Conservation (phyloP, 805 yeast genomes). For the Pichia cabralensis region DNA sequence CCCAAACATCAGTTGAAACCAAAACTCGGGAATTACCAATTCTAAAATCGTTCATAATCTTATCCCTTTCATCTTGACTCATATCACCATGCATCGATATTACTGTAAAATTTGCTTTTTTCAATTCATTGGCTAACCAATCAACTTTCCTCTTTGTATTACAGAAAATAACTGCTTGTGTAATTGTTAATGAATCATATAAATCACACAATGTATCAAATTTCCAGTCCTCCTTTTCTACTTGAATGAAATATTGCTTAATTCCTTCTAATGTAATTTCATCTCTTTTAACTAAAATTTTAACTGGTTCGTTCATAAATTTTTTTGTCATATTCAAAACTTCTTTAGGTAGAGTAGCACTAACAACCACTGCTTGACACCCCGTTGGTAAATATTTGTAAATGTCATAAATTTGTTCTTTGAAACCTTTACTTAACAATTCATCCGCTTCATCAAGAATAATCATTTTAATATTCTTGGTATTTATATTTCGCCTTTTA, state of each 20-base stretch:
- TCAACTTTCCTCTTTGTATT: constrained; percentile 93
- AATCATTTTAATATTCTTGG: constrained; percentile 84
- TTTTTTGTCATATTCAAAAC: constrained; percentile 85
- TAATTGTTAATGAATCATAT: constrained; percentile 89
- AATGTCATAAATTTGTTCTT: constrained; percentile 91
- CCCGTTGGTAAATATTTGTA: constrained; percentile 80
- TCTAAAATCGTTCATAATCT: constrained; percentile 92
- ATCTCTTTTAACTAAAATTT: constrained; percentile 90
- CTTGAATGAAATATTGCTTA: constrained; percentile 84
- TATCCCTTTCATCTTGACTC: constrained; percentile 88
- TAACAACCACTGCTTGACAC: constrained; percentile 88
- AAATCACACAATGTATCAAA: constrained; percentile 90
- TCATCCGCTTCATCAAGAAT: constrained; percentile 98
- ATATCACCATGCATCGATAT: constrained; percentile 94
- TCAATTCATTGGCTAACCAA: constrained; percentile 67
- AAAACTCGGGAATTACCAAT: constrained; percentile 88
- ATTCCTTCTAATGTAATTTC: constrained; percentile 94
- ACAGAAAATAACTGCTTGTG: constrained; percentile 97
- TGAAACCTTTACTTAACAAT: constrained; percentile 86
- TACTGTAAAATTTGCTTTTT: constrained; percentile 78
- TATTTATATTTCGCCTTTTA: constrained; percentile 73
- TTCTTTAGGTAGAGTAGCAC: constrained; percentile 91
- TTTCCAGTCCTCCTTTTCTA: constrained; percentile 89
- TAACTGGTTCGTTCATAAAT: constrained; percentile 91
- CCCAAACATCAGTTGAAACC: constrained; percentile 91